Evolutionary conservation across 352 stramenopile species (phyloP).

Genomic region (Globisporangium cylindrosporum): DNA sequence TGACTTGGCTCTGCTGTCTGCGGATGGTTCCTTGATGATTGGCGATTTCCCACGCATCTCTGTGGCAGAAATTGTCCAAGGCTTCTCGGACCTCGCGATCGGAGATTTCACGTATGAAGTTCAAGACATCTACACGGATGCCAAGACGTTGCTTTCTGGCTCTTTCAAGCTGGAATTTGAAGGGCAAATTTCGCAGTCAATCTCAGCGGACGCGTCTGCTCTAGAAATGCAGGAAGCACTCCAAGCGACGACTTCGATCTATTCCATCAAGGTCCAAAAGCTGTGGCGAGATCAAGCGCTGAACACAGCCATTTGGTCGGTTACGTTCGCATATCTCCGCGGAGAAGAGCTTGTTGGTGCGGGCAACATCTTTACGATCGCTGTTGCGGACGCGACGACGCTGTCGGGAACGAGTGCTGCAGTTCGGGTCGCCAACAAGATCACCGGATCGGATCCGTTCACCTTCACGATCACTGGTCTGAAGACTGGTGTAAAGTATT

Average conservation of each 20-base stretch:
- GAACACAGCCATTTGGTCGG: conserved; percentile 85
- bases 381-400: conserved; percentile 38
- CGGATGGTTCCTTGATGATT: conserved; percentile 76
- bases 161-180: conserved; percentile 91
- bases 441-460: conserved; percentile 92
- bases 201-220: conserved; percentile 73
- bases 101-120: conserved; percentile 94
- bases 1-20: conserved; percentile 84
- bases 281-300: conserved; percentile 30
- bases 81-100: conserved; percentile 86
- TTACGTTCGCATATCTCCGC: conserved; percentile 92
- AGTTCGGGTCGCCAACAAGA: conserved; percentile 73
- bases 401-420: conserved; percentile 62
- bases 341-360: conserved; percentile 91
- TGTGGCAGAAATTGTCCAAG: conserved; percentile 77
- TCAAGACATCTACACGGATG: conserved; percentile 85
- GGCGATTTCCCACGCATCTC: conserved; percentile 86
- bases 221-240: conserved; percentile 84
- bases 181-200: conserved; percentile 68
- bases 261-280: conserved; percentile 80
- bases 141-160: conserved; percentile 52
- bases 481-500: conserved; percentile 54
- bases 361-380: conserved; percentile 86
- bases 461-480: conserved; percentile 56
- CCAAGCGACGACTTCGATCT: conserved; percentile 76